Evolutionary conservation across 2,329 filamentous ascomycete species (phyloP).

Genomic region (Aspergillus sp.): DNA sequence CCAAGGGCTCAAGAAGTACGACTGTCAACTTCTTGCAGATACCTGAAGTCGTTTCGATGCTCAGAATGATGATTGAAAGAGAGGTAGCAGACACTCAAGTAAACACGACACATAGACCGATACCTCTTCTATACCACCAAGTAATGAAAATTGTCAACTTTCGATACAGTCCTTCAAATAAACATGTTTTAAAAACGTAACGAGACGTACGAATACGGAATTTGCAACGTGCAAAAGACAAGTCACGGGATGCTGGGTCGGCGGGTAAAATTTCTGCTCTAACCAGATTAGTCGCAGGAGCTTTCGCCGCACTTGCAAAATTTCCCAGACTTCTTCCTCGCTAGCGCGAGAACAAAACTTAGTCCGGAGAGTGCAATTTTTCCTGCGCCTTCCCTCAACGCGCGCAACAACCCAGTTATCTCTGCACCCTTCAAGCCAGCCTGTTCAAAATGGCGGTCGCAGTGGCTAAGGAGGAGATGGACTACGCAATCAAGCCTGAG

Average conservation of each 20-base stretch:
- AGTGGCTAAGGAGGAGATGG: slow-evolving; percentile 64
- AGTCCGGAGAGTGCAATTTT: slow-evolving; percentile 25
- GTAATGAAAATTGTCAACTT: neutral
- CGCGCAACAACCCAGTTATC: slow-evolving; percentile 19
- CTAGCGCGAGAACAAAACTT: slow-evolving; percentile 27
- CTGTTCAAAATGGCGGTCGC: slow-evolving; percentile 38
- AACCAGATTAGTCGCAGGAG: slow-evolving; percentile 24
- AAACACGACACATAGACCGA: neutral
- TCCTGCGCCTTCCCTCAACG: slow-evolving; percentile 24
- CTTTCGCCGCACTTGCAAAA: slow-evolving; percentile 30
- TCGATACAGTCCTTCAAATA: neutral
- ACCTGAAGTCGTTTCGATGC: neutral
- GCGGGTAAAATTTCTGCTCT: slow-evolving; percentile 23
- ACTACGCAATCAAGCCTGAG: slow-evolving; percentile 91
- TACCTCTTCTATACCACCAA: neutral
- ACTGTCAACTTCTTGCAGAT: neutral
- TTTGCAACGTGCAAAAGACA: neutral
- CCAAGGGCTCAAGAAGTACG: neutral
- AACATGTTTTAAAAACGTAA: neutral
- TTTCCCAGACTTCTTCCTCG: slow-evolving; percentile 29
- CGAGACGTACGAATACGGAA: neutral
- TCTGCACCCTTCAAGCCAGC: slow-evolving; percentile 22
- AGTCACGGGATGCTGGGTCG: slow-evolving; percentile 16
- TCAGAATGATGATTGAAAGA: neutral
- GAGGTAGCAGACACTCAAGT: neutral